These are phyloP conservation scores for Hypoxylon sp. DNA, from an alignment of 2,329 filamentous ascomycete species.

Conservation along the genomic window DNA sequence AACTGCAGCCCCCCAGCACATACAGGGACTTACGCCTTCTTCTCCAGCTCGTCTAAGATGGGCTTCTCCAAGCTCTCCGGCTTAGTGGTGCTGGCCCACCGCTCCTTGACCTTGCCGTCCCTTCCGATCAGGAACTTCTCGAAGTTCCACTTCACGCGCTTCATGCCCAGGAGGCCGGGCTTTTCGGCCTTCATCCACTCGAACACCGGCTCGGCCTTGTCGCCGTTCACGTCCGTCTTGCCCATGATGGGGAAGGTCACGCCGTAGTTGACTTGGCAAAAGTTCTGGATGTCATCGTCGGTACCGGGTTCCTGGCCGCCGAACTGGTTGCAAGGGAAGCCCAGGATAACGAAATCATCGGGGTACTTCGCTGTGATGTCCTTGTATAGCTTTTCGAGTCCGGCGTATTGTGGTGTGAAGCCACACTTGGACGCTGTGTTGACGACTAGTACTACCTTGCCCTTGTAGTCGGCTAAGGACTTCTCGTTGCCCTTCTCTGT, in stretches of 20 bases:
- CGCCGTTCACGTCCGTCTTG: conserved; percentile 95
- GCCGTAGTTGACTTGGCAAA: conserved; percentile 95
- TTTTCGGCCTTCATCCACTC: conserved; percentile 81
- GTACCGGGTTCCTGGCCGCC: conserved; percentile 88
- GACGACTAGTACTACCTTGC: conserved; percentile 95
- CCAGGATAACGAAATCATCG: conserved; percentile 87
- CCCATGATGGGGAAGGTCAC: conserved; percentile 91
- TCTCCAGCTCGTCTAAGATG: conserved; percentile 81
- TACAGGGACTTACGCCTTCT: conserved; percentile 58
- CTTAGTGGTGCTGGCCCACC: conserved; percentile 92
- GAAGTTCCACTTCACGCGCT: conserved; percentile 99
- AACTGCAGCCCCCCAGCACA: conserved; percentile 11
- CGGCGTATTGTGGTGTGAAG: conserved; percentile 95
- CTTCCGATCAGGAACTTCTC: conserved; percentile 95
- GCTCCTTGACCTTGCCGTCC: conserved; percentile 86
- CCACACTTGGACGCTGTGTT: conserved; percentile 99
- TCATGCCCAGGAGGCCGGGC: conserved; percentile 87
- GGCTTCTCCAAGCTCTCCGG: conserved; percentile 83
- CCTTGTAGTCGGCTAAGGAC: conserved; percentile 79
- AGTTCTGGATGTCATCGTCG: conserved; percentile 84
- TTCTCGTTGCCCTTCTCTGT: conserved; percentile 81
- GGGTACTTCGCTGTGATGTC: conserved; percentile 76
- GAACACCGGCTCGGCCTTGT: conserved; percentile 82
- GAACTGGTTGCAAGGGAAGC: conserved; percentile 99
- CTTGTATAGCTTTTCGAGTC: conserved; percentile 93